Conservation (phyloP, 2,329 filamentous ascomycete genomes). For the Cercospora nicotianae region DNA sequence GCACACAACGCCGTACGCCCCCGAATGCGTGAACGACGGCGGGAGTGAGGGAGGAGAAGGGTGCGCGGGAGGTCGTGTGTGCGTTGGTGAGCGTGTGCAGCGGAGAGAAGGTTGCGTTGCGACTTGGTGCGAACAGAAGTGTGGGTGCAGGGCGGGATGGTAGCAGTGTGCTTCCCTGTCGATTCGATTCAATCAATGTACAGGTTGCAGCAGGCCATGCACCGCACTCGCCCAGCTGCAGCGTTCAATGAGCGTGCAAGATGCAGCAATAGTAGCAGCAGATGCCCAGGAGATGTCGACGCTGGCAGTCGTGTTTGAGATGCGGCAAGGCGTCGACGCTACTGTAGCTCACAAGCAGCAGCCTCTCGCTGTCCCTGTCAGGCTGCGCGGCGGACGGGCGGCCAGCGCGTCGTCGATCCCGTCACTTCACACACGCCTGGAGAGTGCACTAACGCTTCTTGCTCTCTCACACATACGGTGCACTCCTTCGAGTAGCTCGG, state of each 20-base stretch:
- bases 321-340: not conserved
- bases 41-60: not conserved
- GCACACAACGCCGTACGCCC: slow-evolving; percentile 7
- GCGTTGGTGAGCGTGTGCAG: not conserved
- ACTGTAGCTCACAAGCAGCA: not conserved
- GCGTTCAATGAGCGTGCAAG: not conserved
- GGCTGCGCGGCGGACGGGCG: not conserved
- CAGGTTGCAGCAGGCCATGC: not conserved
- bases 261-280: not conserved
- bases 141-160: not conserved
- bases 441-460: not conserved
- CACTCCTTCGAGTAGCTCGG: not conserved
- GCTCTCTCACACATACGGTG: not conserved
- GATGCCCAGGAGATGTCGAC: not conserved
- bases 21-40: not conserved
- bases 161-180: not conserved
- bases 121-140: not conserved
- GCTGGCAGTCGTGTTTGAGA: not conserved
- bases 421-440: not conserved
- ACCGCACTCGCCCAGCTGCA: not conserved
- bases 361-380: not conserved
- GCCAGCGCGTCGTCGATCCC: not conserved
- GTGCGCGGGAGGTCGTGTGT: not conserved
- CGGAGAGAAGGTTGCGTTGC: not conserved
- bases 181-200: not conserved